Evolutionary conservation across 2,329 filamentous ascomycete species (phyloP).

Genomic region (Calonectria hongkongensis): DNA sequence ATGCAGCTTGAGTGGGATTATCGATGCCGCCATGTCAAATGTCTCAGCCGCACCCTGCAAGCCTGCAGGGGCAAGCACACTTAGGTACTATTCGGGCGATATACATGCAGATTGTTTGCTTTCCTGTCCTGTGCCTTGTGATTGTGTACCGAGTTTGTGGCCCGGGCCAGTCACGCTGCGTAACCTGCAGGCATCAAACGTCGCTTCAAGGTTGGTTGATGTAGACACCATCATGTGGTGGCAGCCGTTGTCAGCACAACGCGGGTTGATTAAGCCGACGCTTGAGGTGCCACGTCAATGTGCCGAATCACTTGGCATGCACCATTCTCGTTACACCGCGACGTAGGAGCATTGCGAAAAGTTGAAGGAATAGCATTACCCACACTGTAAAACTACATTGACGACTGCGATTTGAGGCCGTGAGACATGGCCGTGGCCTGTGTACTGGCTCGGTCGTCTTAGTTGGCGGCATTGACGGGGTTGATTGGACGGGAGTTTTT

Average conservation of each 20-base stretch:
- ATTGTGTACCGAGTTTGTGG: not conserved
- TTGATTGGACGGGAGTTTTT: not conserved
- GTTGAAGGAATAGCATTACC: constrained; percentile 10
- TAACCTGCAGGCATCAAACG: not conserved
- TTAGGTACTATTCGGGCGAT: constrained; percentile 10
- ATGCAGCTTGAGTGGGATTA: constrained; percentile 18
- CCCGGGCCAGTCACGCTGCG: not conserved
- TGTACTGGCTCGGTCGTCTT: not conserved
- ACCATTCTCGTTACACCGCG: constrained; percentile 24
- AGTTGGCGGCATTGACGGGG: not conserved
- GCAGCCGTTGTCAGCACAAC: constrained; percentile 32
- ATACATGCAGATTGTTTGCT: not conserved
- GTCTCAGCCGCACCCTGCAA: constrained; percentile 39
- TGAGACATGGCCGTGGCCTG: constrained; percentile 20
- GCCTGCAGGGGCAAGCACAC: constrained; percentile 36
- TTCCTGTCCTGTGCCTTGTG: not conserved
- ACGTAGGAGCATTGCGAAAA: constrained; percentile 7
- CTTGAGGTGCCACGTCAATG: constrained; percentile 37
- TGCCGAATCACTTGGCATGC: constrained; percentile 31
- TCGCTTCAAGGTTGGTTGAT: constrained; percentile 11
- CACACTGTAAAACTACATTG: not conserved
- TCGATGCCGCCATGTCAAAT: constrained; percentile 22
- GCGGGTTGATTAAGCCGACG: constrained; percentile 9
- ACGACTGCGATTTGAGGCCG: not conserved
- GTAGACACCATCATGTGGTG: constrained; percentile 2